phyloP scores from a whole-genome alignment of 2,329 filamentous ascomycete genomes.

The Trichoderma pleuroti region DNA sequence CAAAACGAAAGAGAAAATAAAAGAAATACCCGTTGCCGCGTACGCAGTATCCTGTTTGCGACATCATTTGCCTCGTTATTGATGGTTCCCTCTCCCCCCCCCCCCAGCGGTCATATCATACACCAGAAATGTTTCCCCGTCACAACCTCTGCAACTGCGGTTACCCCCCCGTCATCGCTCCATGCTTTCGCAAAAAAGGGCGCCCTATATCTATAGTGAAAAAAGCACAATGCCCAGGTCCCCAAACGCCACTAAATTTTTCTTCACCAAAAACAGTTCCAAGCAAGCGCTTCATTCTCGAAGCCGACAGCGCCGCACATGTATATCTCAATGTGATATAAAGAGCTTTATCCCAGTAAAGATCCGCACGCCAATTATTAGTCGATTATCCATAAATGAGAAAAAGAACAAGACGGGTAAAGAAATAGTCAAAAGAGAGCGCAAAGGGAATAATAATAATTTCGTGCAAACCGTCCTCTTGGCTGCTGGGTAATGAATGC shows the following conservation, averaged over 20 bases:
- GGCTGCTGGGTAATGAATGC: slow-evolving; percentile 16
- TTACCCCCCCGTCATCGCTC: not conserved
- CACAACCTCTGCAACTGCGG: not conserved
- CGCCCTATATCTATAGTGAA: not conserved
- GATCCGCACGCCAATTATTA: slow-evolving; percentile 17
- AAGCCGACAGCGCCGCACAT: slow-evolving; percentile 15
- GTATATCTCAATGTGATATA: slow-evolving; percentile 11
- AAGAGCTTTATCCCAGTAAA: slow-evolving; percentile 17
- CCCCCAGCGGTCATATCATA: slow-evolving; percentile 8
- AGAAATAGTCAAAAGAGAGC: not conserved
- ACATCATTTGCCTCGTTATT: not conserved
- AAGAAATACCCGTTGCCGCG: not conserved
- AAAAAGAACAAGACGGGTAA: not conserved
- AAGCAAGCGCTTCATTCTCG: slow-evolving; percentile 7
- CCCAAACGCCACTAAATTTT: slow-evolving; percentile 18
- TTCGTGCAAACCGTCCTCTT: slow-evolving; percentile 2
- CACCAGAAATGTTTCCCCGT: slow-evolving; percentile 3
- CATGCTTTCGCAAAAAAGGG: not conserved
- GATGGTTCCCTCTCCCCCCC: not conserved
- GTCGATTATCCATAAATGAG: slow-evolving; percentile 7
- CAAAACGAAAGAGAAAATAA: not conserved
- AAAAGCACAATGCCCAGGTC: not conserved
- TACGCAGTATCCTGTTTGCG: slow-evolving; percentile 17
- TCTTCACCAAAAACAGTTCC: slow-evolving; percentile 1
- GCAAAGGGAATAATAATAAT: not conserved